A percentile compares a stretch with the other conserved stretches of the same genome.
phyloP scores from a whole-genome alignment of 2,329 filamentous ascomycete genomes.

The Colletotrichum sp. region DNA sequence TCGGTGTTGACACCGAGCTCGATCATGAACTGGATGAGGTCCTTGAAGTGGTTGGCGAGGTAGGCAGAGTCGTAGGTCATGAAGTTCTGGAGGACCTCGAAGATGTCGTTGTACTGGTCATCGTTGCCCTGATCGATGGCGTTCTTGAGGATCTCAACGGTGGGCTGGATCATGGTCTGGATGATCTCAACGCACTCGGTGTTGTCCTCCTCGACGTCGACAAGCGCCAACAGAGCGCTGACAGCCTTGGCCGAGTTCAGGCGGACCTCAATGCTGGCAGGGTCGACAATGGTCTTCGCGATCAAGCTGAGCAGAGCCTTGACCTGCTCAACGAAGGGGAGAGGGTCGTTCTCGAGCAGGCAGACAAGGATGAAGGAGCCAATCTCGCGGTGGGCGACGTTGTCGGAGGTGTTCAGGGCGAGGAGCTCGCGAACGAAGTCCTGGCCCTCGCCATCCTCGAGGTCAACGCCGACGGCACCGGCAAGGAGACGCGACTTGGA shows the following conservation, averaged over 20 bases:
- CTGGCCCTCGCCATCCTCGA: constrained; percentile 75
- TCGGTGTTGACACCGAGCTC: constrained; percentile 79
- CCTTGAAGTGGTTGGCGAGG: constrained; percentile 83
- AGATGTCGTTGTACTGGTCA: constrained; percentile 86
- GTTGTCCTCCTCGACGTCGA: constrained; percentile 91
- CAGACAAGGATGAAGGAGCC: constrained; percentile 93
- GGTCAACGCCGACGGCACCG: constrained; percentile 83
- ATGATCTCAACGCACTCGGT: constrained; percentile 74
- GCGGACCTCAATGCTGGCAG: constrained; percentile 88
- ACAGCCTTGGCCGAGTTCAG: constrained; percentile 94
- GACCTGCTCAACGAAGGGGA: constrained; percentile 83
- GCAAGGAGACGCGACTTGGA: constrained; percentile 88
- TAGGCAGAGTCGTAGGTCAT: constrained; percentile 88
- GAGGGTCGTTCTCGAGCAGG: constrained; percentile 85
- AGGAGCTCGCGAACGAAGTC: constrained; percentile 82
- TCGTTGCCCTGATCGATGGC: constrained; percentile 82
- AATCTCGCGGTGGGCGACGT: constrained; percentile 83
- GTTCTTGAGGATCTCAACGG: constrained; percentile 89
- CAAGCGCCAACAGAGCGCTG: constrained; percentile 83
- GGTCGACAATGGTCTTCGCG: constrained; percentile 84
- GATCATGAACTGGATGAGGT: constrained; percentile 93
- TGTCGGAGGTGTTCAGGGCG: constrained; percentile 76
- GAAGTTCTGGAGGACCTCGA: constrained; percentile 96
- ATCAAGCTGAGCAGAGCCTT: constrained; percentile 83
- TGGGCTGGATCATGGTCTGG: constrained; percentile 80